phyloP scores from a whole-genome alignment of 169 alveolate species.

The Fabrea salina region DNA sequence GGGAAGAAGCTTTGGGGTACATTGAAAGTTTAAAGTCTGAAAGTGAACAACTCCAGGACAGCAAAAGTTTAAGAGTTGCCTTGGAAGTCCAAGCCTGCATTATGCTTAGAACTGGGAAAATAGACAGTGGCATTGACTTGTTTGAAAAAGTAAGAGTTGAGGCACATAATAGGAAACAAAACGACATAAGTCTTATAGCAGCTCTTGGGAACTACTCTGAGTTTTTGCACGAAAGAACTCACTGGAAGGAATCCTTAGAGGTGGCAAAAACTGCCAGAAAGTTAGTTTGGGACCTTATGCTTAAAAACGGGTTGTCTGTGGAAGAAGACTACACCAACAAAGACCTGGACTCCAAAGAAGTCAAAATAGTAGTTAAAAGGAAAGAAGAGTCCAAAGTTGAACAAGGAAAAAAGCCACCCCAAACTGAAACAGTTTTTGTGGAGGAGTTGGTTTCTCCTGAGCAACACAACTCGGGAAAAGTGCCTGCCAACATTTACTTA shows the following conservation, averaged over 20 bases:
- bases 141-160: not conserved
- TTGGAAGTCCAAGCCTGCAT: constrained; percentile 6
- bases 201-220: not conserved
- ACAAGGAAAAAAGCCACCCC: not conserved
- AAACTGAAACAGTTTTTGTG: not conserved
- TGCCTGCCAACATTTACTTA: constrained; percentile 35
- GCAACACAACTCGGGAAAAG: not conserved
- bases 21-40: not conserved
- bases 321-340: not conserved
- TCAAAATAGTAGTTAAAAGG: too few species aligned
- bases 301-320: not conserved
- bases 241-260: not conserved
- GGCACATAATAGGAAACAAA: not conserved
- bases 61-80: not conserved
- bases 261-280: not conserved
- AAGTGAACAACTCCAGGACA: not conserved
- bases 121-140: not conserved
- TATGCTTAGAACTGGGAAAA: not conserved
- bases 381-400: not conserved
- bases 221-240: not conserved
- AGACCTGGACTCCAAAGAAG: constrained; percentile 16
- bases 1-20: not conserved
- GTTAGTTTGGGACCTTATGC: not conserved
- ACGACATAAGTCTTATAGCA: too few species aligned
- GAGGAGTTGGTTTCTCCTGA: too few species aligned